These are phyloP conservation scores for Jamesozyma piceae DNA, from an alignment of 805 yeast species.

Conservation along the genomic window DNA sequence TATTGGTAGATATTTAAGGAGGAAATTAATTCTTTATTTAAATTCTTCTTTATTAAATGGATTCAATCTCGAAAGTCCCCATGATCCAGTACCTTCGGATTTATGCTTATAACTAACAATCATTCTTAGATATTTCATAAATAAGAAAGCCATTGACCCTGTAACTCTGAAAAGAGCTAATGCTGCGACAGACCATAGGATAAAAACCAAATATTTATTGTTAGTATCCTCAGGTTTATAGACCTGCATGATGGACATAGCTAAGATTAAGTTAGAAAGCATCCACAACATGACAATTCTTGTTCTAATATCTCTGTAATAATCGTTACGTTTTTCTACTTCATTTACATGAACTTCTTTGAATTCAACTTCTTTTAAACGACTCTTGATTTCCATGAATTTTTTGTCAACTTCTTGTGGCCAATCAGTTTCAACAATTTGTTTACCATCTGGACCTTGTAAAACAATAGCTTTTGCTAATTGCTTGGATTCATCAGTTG, in stretches of 20 bases:
- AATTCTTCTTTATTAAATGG: slow-evolving; percentile 5
- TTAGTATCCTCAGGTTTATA: slow-evolving; percentile 55
- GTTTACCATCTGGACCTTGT: slow-evolving; percentile 73
- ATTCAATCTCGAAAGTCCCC: slow-evolving; percentile 5
- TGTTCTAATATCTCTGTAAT: slow-evolving; percentile 90
- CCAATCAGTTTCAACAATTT: slow-evolving; percentile 55
- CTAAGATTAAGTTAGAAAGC: slow-evolving; percentile 66
- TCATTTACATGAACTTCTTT: slow-evolving; percentile 24
- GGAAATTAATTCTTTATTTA: too few relatives aligned
- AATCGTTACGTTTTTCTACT: slow-evolving; percentile 51
- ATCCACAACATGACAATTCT: slow-evolving; percentile 95
- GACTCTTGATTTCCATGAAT: slow-evolving; percentile 30
- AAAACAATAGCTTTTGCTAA: slow-evolving; percentile 75
- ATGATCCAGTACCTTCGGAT: slow-evolving; percentile 30
- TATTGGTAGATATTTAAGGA: too few relatives aligned
- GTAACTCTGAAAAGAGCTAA: slow-evolving; percentile 72
- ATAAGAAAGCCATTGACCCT: slow-evolving; percentile 69
- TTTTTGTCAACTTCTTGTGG: slow-evolving; percentile 33
- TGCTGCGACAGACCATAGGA: slow-evolving; percentile 87
- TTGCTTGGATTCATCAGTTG: slow-evolving; percentile 58
- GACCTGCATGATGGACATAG: slow-evolving; percentile 82
- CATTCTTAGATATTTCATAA: slow-evolving; percentile 32
- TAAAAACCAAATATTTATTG: slow-evolving; percentile 72
- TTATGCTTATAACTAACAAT: slow-evolving; percentile 34
- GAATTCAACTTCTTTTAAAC: slow-evolving; percentile 29